Conservation (phyloP, 805 yeast genomes). For the Pichia thaimueangensis region DNA sequence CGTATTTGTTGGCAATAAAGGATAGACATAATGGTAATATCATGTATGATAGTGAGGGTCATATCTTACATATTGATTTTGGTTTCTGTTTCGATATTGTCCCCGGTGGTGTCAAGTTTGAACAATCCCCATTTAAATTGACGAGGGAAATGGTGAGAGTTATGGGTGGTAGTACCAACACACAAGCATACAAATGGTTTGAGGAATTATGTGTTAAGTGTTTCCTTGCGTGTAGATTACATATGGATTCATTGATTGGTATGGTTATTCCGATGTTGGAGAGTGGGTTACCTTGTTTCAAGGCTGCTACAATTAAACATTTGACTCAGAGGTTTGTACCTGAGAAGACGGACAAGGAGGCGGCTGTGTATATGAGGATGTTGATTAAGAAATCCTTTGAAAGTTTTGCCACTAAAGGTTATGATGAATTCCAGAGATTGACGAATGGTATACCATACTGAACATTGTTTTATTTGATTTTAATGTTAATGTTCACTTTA, state of each 20-base stretch:
- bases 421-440: constrained; percentile 93
- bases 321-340: constrained; percentile 77
- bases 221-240: constrained; percentile 80
- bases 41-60: constrained; percentile 93
- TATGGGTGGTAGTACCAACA: constrained; percentile 81
- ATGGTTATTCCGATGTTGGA: constrained; percentile 91
- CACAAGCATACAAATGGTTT: constrained; percentile 89
- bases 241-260: constrained; percentile 76
- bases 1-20: constrained; percentile 86
- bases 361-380: constrained; percentile 67
- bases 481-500: too few relatives aligned
- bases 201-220: constrained; percentile 94
- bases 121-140: constrained; percentile 95
- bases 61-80: constrained; percentile 91
- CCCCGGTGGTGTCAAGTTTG: constrained; percentile 98
- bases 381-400: constrained; percentile 79
- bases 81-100: constrained; percentile 98
- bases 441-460: constrained; percentile 96
- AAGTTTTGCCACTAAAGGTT: constrained; percentile 85
- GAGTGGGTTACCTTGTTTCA: constrained; percentile 94
- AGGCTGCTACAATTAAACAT: constrained; percentile 76
- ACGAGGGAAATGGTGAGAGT: constrained; percentile 95
- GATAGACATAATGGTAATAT: constrained; percentile 98
- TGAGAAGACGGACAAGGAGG: constrained; percentile 74
- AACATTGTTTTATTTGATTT: too few relatives aligned